Evolutionary conservation across 345 rosid genomes (phyloP).

Genomic region (Gossypium sturtianum): DNA sequence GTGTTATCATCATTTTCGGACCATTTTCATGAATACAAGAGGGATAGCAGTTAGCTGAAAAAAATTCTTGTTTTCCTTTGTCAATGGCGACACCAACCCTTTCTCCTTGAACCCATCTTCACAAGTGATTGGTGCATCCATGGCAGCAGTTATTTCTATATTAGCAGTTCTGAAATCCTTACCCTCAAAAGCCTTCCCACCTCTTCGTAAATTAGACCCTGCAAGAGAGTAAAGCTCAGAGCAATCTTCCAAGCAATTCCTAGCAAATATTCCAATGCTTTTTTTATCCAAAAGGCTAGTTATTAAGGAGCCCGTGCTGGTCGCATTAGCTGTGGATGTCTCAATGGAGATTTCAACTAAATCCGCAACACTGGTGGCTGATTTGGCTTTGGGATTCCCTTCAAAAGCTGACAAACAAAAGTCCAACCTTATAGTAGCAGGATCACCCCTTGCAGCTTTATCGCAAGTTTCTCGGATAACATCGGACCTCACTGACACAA

Average conservation of each 20-base stretch:
- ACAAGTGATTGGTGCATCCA: conserved; percentile 35
- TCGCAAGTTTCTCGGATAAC: conserved; percentile 25
- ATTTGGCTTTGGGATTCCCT: conserved; percentile 23
- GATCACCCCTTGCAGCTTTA: conserved; percentile 26
- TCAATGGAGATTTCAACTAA: conserved; percentile 20
- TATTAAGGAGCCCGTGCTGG: conserved; percentile 12
- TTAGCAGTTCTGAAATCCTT: conserved; percentile 24
- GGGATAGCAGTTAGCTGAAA: conserved; percentile 25
- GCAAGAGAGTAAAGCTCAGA: conserved; percentile 31
- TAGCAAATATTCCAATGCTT: conserved; percentile 5
- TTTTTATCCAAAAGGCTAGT: conserved; percentile 14
- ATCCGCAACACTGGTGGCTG: conserved; percentile 20
- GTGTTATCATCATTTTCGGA: background rate
- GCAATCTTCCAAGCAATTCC: conserved; percentile 28
- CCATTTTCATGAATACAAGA: conserved; percentile 38
- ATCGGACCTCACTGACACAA: conserved; percentile 3
- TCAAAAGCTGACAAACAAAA: conserved; percentile 27
- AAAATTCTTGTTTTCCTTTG: conserved; percentile 23
- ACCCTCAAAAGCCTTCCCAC: conserved; percentile 7
- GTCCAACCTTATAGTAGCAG: conserved; percentile 12
- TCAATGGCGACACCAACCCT: conserved; percentile 21
- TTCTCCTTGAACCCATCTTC: conserved; percentile 37
- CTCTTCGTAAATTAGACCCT: conserved; percentile 12
- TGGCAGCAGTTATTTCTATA: conserved; percentile 26
- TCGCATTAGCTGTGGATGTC: conserved; percentile 20